Conservation (phyloP, 169 alveolate genomes). For the Eimeria maxima region DNA sequence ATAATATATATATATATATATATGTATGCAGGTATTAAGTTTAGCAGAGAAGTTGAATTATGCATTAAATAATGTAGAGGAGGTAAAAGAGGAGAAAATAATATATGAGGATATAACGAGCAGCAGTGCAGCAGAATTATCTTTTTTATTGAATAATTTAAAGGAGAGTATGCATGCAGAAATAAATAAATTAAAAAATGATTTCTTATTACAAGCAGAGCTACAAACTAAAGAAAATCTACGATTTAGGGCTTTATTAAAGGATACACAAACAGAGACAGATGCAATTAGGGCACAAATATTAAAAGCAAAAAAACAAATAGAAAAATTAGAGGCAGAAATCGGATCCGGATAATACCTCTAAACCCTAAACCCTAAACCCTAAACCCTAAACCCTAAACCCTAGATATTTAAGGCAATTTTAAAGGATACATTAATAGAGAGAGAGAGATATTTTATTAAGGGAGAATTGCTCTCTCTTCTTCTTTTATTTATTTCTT, state of each 20-base stretch:
- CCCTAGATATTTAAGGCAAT: background rate
- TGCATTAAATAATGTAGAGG: background rate
- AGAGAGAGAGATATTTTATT: no score
- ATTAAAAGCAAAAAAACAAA: background rate
- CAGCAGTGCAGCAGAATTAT: background rate
- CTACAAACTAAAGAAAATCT: background rate
- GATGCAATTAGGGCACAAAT: background rate
- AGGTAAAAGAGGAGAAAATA: background rate
- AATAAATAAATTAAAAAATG: background rate
- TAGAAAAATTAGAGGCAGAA: constrained; percentile 15
- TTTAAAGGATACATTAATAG: background rate
- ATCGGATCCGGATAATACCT: constrained; percentile 25
- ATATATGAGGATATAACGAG: background rate
- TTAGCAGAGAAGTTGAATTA: background rate
- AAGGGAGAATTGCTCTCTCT: background rate
- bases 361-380: constrained; percentile 56
- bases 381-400: constrained; percentile 35
- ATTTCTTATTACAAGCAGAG: background rate
- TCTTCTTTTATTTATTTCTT: no score
- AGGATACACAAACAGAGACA: background rate
- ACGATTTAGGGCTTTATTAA: background rate
- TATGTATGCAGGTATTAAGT: background rate
- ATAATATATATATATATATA: no score
- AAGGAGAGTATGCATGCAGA: background rate
- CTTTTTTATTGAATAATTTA: background rate